Conservation (phyloP, 768 basidiomycete genomes). For the Jaapia argillacea region DNA sequence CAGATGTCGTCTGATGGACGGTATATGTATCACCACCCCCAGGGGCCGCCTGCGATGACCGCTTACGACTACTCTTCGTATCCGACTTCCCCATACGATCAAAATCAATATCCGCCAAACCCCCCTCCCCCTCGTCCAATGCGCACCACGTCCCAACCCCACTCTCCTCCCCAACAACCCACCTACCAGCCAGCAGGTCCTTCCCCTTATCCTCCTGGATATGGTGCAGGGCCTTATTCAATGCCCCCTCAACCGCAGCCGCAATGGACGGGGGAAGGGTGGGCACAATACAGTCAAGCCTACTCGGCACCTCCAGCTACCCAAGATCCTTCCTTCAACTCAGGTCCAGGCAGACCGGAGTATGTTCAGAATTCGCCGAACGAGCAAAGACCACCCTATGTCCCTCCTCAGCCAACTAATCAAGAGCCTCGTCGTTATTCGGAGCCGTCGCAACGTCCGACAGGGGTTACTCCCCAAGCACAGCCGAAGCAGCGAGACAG, state of each 20-base stretch:
- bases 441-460: too few species aligned
- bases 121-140: constrained; percentile 10
- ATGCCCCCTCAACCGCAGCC: constrained; percentile 12
- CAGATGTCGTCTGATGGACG: constrained; percentile 41
- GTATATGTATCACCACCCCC: constrained; percentile 45
- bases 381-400: background rate
- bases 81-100: constrained; percentile 17
- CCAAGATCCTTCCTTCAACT: constrained; percentile 1
- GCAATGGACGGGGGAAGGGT: constrained; percentile 12
- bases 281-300: constrained; percentile 8
- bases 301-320: constrained; percentile 4
- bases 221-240: constrained; percentile 6
- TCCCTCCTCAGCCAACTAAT: background rate
- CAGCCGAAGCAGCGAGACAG: background rate
- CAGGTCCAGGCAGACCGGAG: background rate
- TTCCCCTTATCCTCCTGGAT: constrained; percentile 4
- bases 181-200: constrained; percentile 3
- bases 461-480: too few species aligned
- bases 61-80: constrained; percentile 45
- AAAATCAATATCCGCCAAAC: constrained; percentile 15
- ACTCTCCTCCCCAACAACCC: constrained; percentile 17
- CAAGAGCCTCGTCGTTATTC: too few species aligned
- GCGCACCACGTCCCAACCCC: constrained; percentile 14
- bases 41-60: constrained; percentile 21
- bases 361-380: background rate